A percentile compares a stretch with the other conserved stretches of the same genome.
phyloP scores from a whole-genome alignment of 441 rosid species.

The Gossypium trilobum region DNA sequence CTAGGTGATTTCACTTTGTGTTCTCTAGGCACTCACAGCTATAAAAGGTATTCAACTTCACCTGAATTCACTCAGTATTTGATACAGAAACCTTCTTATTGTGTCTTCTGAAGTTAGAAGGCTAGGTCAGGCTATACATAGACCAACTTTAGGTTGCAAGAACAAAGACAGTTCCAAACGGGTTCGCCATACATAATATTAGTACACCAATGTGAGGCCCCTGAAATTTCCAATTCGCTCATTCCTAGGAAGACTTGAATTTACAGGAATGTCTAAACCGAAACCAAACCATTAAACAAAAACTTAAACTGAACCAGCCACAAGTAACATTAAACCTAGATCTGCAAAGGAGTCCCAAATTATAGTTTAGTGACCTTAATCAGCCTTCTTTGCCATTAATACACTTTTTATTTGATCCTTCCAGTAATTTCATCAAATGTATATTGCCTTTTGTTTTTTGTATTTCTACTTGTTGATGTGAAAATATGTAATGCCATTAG shows the following conservation, averaged over 20 bases:
- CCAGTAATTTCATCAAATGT: not conserved
- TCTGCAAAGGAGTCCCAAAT: not conserved
- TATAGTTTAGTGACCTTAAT: not conserved
- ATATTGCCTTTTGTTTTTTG: not conserved
- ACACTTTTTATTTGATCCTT: not conserved
- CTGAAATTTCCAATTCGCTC: not conserved
- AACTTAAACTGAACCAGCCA: not conserved
- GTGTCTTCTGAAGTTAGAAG: not conserved
- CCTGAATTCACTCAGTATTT: not conserved
- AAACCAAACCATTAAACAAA: not conserved
- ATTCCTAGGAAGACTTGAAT: not conserved
- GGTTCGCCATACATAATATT: not conserved
- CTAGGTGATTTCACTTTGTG: not conserved
- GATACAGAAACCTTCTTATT: not conserved
- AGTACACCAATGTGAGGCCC: not conserved
- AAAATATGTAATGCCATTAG: not conserved
- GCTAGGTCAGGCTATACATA: not conserved
- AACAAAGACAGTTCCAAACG: not conserved
- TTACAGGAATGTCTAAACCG: not conserved
- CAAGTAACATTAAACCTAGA: not conserved
- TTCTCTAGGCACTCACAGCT: not conserved
- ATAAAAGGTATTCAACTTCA: not conserved
- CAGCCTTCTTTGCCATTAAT: not conserved
- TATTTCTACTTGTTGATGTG: not conserved
- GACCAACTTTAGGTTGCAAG: not conserved